Base-by-base conservation (phyloP, 345 rosid species). In the Acer yangbiense region DNA sequence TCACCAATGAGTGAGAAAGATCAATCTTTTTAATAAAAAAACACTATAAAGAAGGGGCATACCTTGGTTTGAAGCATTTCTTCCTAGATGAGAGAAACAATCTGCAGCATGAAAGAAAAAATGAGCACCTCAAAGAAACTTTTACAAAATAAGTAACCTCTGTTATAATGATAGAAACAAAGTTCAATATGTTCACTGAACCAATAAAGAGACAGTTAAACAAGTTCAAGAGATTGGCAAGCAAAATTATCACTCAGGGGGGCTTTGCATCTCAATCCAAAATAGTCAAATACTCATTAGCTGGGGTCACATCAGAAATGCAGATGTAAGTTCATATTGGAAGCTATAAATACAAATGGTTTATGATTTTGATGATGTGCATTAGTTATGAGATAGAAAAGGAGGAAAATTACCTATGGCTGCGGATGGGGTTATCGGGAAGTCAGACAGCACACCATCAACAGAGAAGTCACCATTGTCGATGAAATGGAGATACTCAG, bases 361-460 rank as follows among this genome's bases (percentile, higher is more conserved):
- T 63, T 13, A 48, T 41, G 9, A 6, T 68, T 54, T 3, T 12
- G 25, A 11, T n/a, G 57, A 76, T 1, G 64, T 4, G 20, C 65
- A 43, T 13, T 29, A 55, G 48, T 54, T 57, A 41, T 5, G 17
- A 16, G 44, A 52, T 20, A 70, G 55, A 63, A 35, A 35, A 63
- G 65, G 63, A 79, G 73, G 58, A 66, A 55, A 52, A 69, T 84
- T 65, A 94, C 99, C 90, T 71, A 83, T 80, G 62, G 98, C 93
- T 2, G 70, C 91, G 6, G 98, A 89, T 48, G 96, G 88, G 58
- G 97, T 91, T 55, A 91, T 79, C 18, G 98, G 98, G 82, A 94
- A 96, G 86, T 96, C 98, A 72, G 97, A 79, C 74, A 96, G 76
- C 60, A 96, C 78, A 27, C 99, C 98, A 83, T 96, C 99, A 77